Base-by-base conservation (phyloP, 257 asterid genomes). In the Voacanga thouarsii region DNA sequence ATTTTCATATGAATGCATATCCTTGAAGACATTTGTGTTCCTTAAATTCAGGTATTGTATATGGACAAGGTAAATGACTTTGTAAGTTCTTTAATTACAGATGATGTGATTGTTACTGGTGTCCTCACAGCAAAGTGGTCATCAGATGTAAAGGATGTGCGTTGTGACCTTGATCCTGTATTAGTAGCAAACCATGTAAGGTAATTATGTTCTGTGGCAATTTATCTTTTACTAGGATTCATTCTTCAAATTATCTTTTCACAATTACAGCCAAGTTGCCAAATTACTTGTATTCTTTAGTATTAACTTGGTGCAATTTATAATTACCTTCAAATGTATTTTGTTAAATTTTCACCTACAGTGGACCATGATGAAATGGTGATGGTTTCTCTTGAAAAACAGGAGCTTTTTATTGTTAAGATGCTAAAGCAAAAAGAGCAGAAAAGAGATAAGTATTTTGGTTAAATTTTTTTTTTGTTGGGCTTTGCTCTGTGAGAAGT, bases 91-190 rank as follows among this genome's bases (percentile, higher is more conserved):
- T 33, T 33, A 63, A 83, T 77, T 83, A 74, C 91, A 96, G 99
- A 96, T 88, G 97, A 93, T 80, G 96, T 92, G 82, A 84, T 93
- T 78, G 97, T 92, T 71, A 96, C 97, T 81, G 98, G 99, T 81
- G 92, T 93, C 79, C 78, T 96, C 83, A 96, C 96, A 18, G 96
- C 97, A 78, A 93, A 85, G 86, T 96, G 99, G 99, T 91, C 97
- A 69, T 76, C 94, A 43, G 96, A 87, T 78, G 44, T 86, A 80
- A 96, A 86, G 86, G 97, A 89, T 49, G 99, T 96, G 76, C 99
- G 99, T 23, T 96, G 97, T 79, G 98, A 96, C 86, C 98, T 96
- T 82, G 99, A 96, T 49, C 99, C 99, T 74, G 96, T 96, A 75
- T 81, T 96, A 85, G 79, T 92, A 85, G 98, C 99, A 75, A 96